Percentiles rank a stretch among this genome's conserved stretches.
Conservation (phyloP, 768 basidiomycete genomes). For the Lepiota venenata region DNA sequence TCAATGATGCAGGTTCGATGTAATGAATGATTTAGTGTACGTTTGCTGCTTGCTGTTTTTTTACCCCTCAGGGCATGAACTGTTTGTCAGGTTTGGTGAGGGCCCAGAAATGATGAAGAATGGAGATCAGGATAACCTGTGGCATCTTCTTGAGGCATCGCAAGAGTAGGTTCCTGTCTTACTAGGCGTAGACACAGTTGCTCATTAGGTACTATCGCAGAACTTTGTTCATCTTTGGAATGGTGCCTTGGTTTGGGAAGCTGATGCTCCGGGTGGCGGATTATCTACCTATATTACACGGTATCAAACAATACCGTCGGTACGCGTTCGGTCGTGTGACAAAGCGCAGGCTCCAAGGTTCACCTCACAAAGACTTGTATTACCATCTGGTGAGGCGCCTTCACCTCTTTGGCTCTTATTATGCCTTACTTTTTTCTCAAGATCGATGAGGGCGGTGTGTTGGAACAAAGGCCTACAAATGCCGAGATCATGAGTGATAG, state of each 20-base stretch:
- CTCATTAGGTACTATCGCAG: neutral
- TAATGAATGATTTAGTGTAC: conserved; percentile 38
- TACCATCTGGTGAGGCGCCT: conserved; percentile 23
- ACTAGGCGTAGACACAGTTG: neutral
- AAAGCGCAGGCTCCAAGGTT: conserved; percentile 12
- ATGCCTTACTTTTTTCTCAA: neutral
- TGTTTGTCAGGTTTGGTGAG: conserved; percentile 24
- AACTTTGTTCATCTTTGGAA: conserved; percentile 13
- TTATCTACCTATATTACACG: conserved; percentile 5
- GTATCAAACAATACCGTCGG: conserved; percentile 10
- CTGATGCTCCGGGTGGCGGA: conserved; percentile 7
- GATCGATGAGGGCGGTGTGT: conserved; percentile 10
- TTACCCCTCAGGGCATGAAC: neutral
- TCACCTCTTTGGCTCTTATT: neutral
- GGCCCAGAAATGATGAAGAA: conserved; percentile 27
- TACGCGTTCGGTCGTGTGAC: conserved; percentile 20
- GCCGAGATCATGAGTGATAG: conserved; percentile 12
- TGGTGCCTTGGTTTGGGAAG: conserved; percentile 14
- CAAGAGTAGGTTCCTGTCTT: conserved; percentile 17
- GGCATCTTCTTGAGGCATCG: conserved; percentile 21
- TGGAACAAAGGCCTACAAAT: conserved; percentile 9
- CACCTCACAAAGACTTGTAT: conserved; percentile 24
- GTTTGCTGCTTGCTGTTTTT: conserved; percentile 9
- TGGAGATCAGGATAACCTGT: conserved; percentile 27
- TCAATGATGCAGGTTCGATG: conserved; percentile 27